Evolutionary conservation across 1,139 yeast species (phyloP).

Genomic region (Arxiozyma slooffiae): DNA sequence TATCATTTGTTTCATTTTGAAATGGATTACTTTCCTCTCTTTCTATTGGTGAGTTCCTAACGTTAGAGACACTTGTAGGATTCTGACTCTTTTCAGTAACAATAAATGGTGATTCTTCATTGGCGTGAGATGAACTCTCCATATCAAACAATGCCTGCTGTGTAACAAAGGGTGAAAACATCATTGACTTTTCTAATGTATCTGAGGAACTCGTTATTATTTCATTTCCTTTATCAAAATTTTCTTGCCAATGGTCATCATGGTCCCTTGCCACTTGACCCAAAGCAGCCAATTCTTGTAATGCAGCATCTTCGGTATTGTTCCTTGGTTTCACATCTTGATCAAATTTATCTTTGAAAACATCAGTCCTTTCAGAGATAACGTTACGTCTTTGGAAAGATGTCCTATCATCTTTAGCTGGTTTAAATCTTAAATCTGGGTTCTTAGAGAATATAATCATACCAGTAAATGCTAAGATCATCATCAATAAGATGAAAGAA

Average conservation of each 20-base stretch:
- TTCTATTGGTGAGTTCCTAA: background rate
- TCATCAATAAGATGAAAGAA: slow-evolving; percentile 50
- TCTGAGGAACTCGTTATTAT: background rate
- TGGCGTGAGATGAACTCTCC: background rate
- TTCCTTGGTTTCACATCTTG: slow-evolving; percentile 17
- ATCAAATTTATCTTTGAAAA: background rate
- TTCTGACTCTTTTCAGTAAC: background rate
- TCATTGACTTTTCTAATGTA: background rate
- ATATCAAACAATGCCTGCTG: background rate
- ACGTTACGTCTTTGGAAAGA: slow-evolving; percentile 53
- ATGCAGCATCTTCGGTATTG: slow-evolving; percentile 21
- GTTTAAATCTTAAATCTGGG: slow-evolving; percentile 75
- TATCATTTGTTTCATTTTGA: background rate
- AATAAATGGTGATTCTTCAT: background rate
- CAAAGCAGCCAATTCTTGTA: slow-evolving; percentile 39
- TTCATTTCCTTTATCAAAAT: background rate
- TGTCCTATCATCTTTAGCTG: slow-evolving; percentile 75
- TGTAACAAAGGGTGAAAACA: background rate
- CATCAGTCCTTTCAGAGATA: background rate
- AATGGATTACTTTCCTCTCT: background rate
- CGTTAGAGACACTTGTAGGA: background rate
- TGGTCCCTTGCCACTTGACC: slow-evolving; percentile 62
- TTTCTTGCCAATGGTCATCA: slow-evolving; percentile 57
- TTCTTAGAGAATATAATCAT: slow-evolving; percentile 57
- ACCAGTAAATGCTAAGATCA: slow-evolving; percentile 49